These are phyloP conservation scores for Silene noctiflora DNA, from an alignment of 179 eudicot genomes.

Conservation along the genomic window DNA sequence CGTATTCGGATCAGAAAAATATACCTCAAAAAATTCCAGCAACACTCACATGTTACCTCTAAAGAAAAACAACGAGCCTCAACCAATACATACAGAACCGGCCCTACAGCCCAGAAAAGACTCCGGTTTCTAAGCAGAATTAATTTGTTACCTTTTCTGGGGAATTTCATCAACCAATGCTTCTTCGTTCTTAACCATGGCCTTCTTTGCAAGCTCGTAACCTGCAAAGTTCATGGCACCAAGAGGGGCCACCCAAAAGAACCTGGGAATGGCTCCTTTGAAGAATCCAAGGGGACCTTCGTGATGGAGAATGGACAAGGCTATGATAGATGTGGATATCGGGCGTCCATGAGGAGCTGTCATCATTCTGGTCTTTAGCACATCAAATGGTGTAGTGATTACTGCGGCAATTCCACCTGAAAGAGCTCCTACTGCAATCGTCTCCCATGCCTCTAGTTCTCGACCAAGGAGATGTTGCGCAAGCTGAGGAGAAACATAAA, in stretches of 20 bases:
- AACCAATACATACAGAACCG: no score
- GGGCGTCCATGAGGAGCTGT: conserved; percentile 71
- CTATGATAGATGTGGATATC: conserved; percentile 52
- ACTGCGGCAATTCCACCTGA: conserved; percentile 93
- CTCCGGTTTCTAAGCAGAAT: background rate
- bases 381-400: conserved; percentile 84
- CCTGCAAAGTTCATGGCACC: conserved; percentile 99
- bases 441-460: conserved; percentile 93
- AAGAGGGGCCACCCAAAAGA: conserved; percentile 94
- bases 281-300: conserved; percentile 93
- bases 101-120: conserved; percentile 2
- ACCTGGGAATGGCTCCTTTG: conserved; percentile 88
- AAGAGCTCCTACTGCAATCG: conserved; percentile 75
- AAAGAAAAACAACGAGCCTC: conserved; percentile 11
- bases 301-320: conserved; percentile 58
- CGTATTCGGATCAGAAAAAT: conserved; percentile 8
- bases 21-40: conserved; percentile 27
- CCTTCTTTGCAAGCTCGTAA: conserved; percentile 86
- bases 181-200: conserved; percentile 67
- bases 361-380: conserved; percentile 88
- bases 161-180: conserved; percentile 36
- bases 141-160: conserved; percentile 29
- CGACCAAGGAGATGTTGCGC: conserved; percentile 63
- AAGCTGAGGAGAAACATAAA: conserved; percentile 34
- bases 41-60: conserved; percentile 22